Conservation (phyloP, 176 grass and related monocot species). For the Rhynchospora breviuscula region DNA sequence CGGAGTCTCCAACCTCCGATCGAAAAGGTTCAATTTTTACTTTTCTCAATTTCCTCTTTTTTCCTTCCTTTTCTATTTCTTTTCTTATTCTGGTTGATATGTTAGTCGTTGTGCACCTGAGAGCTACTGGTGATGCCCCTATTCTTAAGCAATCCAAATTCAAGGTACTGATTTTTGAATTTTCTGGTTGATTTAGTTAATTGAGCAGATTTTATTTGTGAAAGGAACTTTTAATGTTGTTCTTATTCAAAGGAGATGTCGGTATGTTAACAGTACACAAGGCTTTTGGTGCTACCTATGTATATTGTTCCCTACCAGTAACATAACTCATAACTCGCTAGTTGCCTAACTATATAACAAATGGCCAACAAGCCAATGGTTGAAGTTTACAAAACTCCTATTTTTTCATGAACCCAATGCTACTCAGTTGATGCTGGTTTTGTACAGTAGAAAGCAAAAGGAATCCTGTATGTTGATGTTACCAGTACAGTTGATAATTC, state of each 20-base stretch:
- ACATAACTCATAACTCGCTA: not conserved
- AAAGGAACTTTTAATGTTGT: not conserved
- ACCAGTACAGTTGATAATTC: too few relatives aligned
- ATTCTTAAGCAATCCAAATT: conserved; percentile 83
- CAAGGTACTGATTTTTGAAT: conserved; percentile 31
- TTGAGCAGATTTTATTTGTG: not conserved
- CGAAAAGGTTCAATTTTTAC: conserved; percentile 32
- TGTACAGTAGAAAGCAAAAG: not conserved
- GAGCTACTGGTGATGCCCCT: conserved; percentile 60
- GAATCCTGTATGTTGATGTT: too few relatives aligned
- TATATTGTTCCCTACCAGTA: not conserved
- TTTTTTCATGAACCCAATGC: not conserved
- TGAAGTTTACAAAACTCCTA: not conserved
- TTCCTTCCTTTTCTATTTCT: not conserved
- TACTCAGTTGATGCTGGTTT: not conserved
- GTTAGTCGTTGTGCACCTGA: conserved; percentile 75
- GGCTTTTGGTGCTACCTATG: not conserved
- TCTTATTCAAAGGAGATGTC: not conserved
- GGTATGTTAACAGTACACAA: not conserved
- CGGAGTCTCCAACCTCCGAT: conserved; percentile 25
- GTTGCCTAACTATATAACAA: not conserved
- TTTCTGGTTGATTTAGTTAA: not conserved
- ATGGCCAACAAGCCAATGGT: not conserved
- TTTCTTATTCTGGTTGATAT: not conserved
- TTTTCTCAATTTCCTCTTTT: not conserved